These are phyloP conservation scores for Candida berthetii DNA, from an alignment of 805 yeast genomes.

Conservation along the genomic window DNA sequence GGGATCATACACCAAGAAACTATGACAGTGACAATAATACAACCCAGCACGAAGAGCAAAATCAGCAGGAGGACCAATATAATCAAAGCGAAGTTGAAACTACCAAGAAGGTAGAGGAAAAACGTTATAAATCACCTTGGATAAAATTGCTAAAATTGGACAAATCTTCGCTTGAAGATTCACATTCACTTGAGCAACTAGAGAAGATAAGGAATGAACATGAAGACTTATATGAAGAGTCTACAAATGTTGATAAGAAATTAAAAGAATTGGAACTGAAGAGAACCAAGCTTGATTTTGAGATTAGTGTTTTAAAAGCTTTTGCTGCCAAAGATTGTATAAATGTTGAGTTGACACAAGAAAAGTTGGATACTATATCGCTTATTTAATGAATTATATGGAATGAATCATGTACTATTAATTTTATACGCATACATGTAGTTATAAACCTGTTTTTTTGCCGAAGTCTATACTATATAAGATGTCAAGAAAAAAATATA, in stretches of 20 bases:
- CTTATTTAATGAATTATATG: slow-evolving; percentile 5
- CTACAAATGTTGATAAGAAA: slow-evolving; percentile 16
- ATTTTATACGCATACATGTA: no score
- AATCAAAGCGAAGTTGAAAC: background rate
- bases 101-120: background rate
- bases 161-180: background rate
- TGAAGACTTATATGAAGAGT: slow-evolving; percentile 12
- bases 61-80: background rate
- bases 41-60: slow-evolving; percentile 2
- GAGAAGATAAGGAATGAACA: slow-evolving; percentile 5
- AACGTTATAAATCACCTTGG: slow-evolving; percentile 8
- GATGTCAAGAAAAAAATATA: background rate
- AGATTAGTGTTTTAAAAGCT: slow-evolving; percentile 19
- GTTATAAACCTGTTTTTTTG: no score
- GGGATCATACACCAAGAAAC: background rate
- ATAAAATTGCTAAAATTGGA: slow-evolving; percentile 6
- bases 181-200: background rate
- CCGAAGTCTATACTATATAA: no score
- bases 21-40: background rate
- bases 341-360: slow-evolving; percentile 28
- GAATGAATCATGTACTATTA: no score
- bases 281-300: slow-evolving; percentile 17
- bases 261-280: slow-evolving; percentile 16
- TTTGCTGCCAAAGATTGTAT: slow-evolving; percentile 24
- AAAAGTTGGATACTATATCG: slow-evolving; percentile 23